Base-by-base conservation (phyloP, 106 monocot genomes). In the Chionographis japonica region DNA sequence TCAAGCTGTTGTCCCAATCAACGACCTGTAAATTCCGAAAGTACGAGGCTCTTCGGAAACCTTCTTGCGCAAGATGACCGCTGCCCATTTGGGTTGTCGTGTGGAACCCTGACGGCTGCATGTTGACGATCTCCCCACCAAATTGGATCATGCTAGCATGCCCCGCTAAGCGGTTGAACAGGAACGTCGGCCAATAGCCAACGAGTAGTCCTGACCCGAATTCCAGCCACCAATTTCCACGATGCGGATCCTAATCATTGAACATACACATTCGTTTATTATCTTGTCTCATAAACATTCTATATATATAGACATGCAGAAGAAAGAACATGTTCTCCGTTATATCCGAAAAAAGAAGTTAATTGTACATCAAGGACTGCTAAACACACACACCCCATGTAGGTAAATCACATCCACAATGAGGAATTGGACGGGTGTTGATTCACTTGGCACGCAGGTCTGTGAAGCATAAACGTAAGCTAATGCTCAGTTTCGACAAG, bases 61-160 rank as follows among this genome's bases (percentile, higher is more conserved):
- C 88, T 50, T 89, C 81, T 6, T 60, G 69, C 4, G 88, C 77
- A 53, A 89, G 85, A 20, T 72, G 88, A 4, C 88, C 88, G 49
- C 88, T 89, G 52, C 88, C 88, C 88, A 89, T 89, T 55, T 89
- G 84, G 1, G 88, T 89, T 3, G 76, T 66, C 2, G 85, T 89
- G 74, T 89, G 89, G 12, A 27, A 60, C 4, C 82, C 77, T 0
- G 70, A 67, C 1, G 79, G 39, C 20, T 58, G 18, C 0, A 76
- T 58, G 72, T 89, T 85, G 16, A 89, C 85, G 3, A 85, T 65
- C 72, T 89, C 89, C 1, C 89, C 89, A 0, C 89, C 89, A 36
- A 85, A 89, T 35, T 89, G 85, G 40, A 89, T 79, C 89, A 89
- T 89, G 63, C 60, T 77, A 2, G 82, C 89, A 37, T 76, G 76